Base-by-base conservation (phyloP, 73 alveolate genomes). In the Paramecium bursaria region DNA sequence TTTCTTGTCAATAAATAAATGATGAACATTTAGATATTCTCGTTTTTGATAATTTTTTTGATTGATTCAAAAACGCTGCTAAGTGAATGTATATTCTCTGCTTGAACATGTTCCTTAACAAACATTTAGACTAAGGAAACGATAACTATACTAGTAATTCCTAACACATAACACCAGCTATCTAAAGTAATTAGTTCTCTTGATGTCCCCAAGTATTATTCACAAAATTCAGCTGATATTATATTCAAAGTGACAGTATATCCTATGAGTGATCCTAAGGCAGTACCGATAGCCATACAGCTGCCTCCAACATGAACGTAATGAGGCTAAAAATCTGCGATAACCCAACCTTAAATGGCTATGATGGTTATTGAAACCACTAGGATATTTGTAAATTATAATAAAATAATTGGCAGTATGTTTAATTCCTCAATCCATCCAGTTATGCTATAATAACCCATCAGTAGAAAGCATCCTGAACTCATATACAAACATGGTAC, bases 261-360 rank as follows among this genome's bases (percentile, higher is more conserved):
- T 2, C 82, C 35, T 21, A 67, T 17, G 0, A 67, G 26, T 39
- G 11, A 31, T 26, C 82, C 82, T 67, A 67, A 31, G 19, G 53
- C 5, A 11, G n/a, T 21, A 9, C 82, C 82, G 9, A 67, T 42
- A 35, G 44, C 35, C 21, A 25, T 25, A 39, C 60, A 67, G 13
- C 46, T 42, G 13, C 50, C 82, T 10, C 82, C 55, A 6, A 67
- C 33, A 42, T 67, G 82, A 3, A 67, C 82, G 21, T 67, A 67
- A 42, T 67, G 82, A 39, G 33, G 22, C 0, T 53, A 39, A 15
- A 67, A 39, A 14, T 53, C 26, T 2, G 47, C 21, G 19, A 67
- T 35, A 14, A 33, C 82, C 82, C 82, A 67, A 15, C 61, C 82
- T 15, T 67, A 25, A 33, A 47, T 35, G 19, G 82, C 82, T 35